phyloP scores from a whole-genome alignment of 805 yeast species.

The Komagataella kurtzmanii region DNA sequence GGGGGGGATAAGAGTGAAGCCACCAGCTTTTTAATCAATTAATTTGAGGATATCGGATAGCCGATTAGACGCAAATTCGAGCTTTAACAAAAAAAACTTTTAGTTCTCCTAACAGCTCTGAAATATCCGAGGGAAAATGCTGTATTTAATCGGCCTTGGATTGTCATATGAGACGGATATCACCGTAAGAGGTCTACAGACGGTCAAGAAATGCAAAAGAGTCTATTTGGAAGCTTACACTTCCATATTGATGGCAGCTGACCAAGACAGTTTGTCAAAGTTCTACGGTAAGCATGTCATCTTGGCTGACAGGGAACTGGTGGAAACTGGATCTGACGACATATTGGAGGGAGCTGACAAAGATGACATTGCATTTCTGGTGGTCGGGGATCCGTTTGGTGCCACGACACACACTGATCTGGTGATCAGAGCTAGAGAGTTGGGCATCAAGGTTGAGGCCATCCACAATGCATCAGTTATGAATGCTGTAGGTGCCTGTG shows the following conservation, averaged over 20 bases:
- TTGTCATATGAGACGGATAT: slow-evolving; percentile 81
- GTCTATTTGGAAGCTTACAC: slow-evolving; percentile 96
- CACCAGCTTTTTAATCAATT: neutral
- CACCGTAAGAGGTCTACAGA: slow-evolving; percentile 87
- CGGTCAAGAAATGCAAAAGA: slow-evolving; percentile 69
- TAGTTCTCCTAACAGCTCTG: neutral
- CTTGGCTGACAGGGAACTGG: slow-evolving; percentile 89
- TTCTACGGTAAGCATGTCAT: slow-evolving; percentile 79
- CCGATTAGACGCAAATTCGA: neutral
- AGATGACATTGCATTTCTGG: slow-evolving; percentile 86
- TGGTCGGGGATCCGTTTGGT: slow-evolving; percentile 96
- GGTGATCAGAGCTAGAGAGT: slow-evolving; percentile 81
- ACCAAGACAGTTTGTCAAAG: slow-evolving; percentile 56
- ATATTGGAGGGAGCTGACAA: slow-evolving; percentile 65
- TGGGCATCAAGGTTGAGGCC: slow-evolving; percentile 62
- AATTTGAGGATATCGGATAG: neutral
- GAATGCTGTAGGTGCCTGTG: slow-evolving; percentile 98
- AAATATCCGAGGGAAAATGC: slow-evolving; percentile 30
- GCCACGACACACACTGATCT: slow-evolving; percentile 97
- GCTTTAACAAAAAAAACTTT: neutral
- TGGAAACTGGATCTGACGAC: slow-evolving; percentile 77
- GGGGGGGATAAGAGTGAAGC: neutral
- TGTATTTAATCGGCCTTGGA: slow-evolving; percentile 86
- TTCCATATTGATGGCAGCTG: slow-evolving; percentile 88
- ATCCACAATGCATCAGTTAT: slow-evolving; percentile 94